These are phyloP conservation scores for Diaporthe citri DNA, from an alignment of 2,329 filamentous ascomycete species.

Conservation along the genomic window DNA sequence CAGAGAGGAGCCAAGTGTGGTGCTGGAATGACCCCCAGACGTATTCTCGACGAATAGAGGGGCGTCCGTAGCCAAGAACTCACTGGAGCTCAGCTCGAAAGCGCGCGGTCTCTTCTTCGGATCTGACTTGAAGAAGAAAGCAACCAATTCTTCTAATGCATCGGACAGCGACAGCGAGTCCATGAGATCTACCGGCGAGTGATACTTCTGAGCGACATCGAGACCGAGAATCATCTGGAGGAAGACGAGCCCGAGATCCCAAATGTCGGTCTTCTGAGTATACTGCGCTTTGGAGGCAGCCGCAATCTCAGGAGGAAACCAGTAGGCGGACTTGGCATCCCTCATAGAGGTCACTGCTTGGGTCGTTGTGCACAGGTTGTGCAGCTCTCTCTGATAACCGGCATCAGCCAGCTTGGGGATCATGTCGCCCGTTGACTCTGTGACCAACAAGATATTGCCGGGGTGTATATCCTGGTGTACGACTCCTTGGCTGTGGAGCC, in stretches of 20 bases:
- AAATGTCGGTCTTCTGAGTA: constrained; percentile 88
- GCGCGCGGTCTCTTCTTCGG: constrained; percentile 87
- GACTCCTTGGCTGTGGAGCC: constrained; percentile 86
- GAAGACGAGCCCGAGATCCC: constrained; percentile 93
- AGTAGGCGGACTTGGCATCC: constrained; percentile 81
- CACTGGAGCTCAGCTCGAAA: constrained; percentile 77
- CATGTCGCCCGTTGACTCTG: constrained; percentile 76
- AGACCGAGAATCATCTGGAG: constrained; percentile 94
- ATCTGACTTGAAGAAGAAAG: constrained; percentile 87
- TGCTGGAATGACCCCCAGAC: constrained; percentile 51
- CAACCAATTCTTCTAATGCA: constrained; percentile 82
- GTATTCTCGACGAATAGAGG: constrained; percentile 66
- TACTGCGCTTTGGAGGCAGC: constrained; percentile 72
- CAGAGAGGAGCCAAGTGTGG: constrained; percentile 55
- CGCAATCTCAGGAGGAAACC: constrained; percentile 84
- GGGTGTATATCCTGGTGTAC: constrained; percentile 87
- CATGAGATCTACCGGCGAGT: constrained; percentile 81
- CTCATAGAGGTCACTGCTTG: constrained; percentile 65
- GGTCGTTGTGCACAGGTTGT: constrained; percentile 69
- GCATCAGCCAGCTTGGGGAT: constrained; percentile 82
- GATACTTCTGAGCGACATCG: constrained; percentile 80
- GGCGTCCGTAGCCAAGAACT: constrained; percentile 75
- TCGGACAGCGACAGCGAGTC: constrained; percentile 79
- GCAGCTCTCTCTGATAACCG: constrained; percentile 76
- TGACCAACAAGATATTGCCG: constrained; percentile 82